Evolutionary conservation across 2,329 filamentous ascomycete species (phyloP), one percentile per base, ranked within the genome.

Genomic region (Ambrosiella cleistominuta): DNA sequence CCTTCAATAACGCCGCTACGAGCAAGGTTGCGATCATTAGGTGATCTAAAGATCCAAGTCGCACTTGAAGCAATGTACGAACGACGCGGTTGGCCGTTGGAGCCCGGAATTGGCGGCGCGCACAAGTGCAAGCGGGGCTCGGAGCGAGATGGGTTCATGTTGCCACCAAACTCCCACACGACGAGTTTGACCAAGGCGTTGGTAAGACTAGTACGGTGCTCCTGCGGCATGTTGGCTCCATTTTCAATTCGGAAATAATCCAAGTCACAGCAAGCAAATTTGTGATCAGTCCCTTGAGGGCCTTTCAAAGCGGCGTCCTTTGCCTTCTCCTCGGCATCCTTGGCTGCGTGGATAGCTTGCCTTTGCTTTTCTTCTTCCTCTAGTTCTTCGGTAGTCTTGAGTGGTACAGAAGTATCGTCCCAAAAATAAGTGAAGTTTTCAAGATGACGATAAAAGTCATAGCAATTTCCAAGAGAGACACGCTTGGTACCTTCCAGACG

Each of bases 121-220:
- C 69, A 70, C 56, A 83, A 66, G 51, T 81, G 74, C 17, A 84
- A 70, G 2, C 81, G 74, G 8, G 81, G 81, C 63, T 84, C 81
- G 27, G 72, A 70, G 45, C 80, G 75, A 13, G 80, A 70, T 35
- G 75, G 71, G 1, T 73, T 71, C 54, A 82, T 75, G 63, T 77
- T 83, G 67, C 81, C 83, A 55, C 79, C 78, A 66, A 83, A 84
- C 62, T 83, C 80, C 64, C 83, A 84, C 15, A 79, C 75, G 13
- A 84, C 74, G 3, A 84, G 73, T 66, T 83, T 83, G 58, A 83
- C 67, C 58, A 83, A 83, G 40, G 80, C 74, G 2, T 75, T 72
- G 11, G 81, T 63, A n/a, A 83, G 70, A 57, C 73, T 73, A 57
- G 80, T 75, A 37, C 81, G 76, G 63, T 73, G 76, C 54, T 82